Conservation (phyloP, 768 basidiomycete species). For the Amanita rimosa region DNA sequence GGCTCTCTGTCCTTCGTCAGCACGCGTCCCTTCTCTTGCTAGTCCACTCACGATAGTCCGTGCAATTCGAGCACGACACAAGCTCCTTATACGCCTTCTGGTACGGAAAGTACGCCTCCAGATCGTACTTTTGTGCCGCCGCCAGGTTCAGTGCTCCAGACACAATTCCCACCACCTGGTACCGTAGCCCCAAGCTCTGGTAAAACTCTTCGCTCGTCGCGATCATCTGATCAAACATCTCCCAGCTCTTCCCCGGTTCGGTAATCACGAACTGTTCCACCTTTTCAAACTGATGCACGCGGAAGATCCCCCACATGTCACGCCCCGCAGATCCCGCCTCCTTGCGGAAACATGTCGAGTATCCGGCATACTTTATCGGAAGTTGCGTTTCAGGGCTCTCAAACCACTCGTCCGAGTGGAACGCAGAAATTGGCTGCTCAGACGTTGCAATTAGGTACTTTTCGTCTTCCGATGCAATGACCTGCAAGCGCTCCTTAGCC, state of each 20-base stretch:
- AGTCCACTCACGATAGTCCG: conserved; percentile 83
- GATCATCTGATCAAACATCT: conserved; percentile 87
- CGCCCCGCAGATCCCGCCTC: conserved; percentile 96
- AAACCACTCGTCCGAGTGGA: conserved; percentile 96
- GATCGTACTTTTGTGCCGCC: conserved; percentile 92
- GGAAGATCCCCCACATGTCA: conserved; percentile 99
- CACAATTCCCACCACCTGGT: conserved; percentile 89
- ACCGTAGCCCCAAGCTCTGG: conserved; percentile 86
- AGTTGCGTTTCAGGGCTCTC: conserved; percentile 86
- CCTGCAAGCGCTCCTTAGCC: conserved; percentile 25
- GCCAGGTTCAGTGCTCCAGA: conserved; percentile 96
- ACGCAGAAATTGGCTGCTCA: conserved; percentile 96
- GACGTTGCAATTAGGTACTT: conserved; percentile 99
- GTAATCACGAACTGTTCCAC: conserved; percentile 96
- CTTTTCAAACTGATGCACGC: conserved; percentile 99
- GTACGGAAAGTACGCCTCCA: conserved; percentile 99
- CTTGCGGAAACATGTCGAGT: conserved; percentile 97
- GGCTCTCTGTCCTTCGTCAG: conserved; percentile 51
- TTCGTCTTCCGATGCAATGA: conserved; percentile 84
- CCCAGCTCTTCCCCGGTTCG: conserved; percentile 90
- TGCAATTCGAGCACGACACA: conserved; percentile 97
- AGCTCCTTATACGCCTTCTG: conserved; percentile 95
- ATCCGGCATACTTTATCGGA: conserved; percentile 83
- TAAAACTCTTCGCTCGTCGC: conserved; percentile 90
- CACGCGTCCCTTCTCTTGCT: not conserved